Evolutionary conservation across 176 grass and related monocot species (phyloP).

Genomic region (Avena insularis): DNA sequence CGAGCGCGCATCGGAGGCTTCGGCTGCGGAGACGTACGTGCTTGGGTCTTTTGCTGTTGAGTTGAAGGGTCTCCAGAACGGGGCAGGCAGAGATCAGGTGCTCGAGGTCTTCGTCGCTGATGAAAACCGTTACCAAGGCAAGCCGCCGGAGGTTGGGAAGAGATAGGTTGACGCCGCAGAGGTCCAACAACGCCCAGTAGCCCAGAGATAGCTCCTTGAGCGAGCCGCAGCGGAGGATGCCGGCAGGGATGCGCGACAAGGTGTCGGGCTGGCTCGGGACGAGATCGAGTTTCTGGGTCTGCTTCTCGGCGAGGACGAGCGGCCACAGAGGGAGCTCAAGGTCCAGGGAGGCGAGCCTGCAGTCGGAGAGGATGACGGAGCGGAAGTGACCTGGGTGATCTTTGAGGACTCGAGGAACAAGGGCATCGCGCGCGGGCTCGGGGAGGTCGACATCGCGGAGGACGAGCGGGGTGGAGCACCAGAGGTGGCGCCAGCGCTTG

Average conservation of each 20-base stretch:
- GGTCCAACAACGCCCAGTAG: not conserved
- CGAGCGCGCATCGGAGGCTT: constrained; percentile 36
- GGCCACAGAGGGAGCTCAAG: not conserved
- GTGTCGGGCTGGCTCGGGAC: too few relatives aligned
- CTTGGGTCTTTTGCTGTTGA: not conserved
- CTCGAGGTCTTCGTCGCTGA: constrained; percentile 9
- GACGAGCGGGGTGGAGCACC: not conserved
- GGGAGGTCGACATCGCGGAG: not conserved
- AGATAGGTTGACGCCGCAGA: not conserved
- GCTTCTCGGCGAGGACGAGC: not conserved
- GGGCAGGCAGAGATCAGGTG: not conserved
- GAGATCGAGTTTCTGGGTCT: not conserved
- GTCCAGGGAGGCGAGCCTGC: not conserved
- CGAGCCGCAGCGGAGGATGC: constrained; percentile 12
- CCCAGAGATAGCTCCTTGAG: not conserved
- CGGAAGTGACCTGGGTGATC: not conserved
- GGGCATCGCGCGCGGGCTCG: not conserved
- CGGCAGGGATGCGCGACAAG: not conserved
- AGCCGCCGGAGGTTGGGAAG: constrained; percentile 33
- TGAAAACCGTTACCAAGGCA: not conserved
- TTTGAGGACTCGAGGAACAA: not conserved
- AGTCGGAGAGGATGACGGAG: not conserved
- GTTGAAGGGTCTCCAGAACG: not conserved
- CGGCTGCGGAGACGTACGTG: not conserved
- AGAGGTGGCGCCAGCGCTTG: not conserved